Percentiles rank a stretch among this genome's conserved stretches.
Evolutionary conservation across 441 rosid genomes (phyloP).

Genomic region (Erodium trifolium): DNA sequence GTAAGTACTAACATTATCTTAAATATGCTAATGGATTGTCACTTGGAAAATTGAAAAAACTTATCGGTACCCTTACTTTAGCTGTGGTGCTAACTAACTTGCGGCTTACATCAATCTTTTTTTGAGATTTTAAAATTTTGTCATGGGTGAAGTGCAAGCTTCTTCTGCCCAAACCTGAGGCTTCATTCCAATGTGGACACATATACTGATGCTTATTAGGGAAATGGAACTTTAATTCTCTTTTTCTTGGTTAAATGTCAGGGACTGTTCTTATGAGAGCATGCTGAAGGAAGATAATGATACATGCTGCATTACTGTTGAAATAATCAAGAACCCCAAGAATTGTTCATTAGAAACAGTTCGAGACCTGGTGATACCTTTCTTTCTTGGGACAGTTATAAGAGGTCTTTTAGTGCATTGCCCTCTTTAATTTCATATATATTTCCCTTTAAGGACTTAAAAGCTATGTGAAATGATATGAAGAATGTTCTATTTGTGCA

Average conservation of each 20-base stretch:
- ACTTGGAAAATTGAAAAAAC: no score
- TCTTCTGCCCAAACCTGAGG: background rate
- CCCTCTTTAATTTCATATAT: background rate
- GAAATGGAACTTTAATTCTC: conserved; percentile 10
- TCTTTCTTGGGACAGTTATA: conserved; percentile 56
- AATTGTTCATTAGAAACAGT: conserved; percentile 36
- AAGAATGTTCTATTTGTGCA: background rate
- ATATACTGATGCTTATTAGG: conserved; percentile 11
- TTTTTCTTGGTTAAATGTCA: conserved; percentile 26
- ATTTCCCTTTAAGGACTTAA: background rate
- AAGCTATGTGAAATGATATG: background rate
- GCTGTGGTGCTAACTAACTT: no score
- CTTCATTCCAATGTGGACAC: conserved; percentile 1
- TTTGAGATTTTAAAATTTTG: no score
- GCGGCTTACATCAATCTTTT: no score
- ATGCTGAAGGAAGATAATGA: conserved; percentile 37
- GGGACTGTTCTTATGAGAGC: conserved; percentile 39
- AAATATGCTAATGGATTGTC: no score
- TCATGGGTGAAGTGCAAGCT: no score
- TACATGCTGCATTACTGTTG: conserved; percentile 55
- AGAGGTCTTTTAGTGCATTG: conserved; percentile 44
- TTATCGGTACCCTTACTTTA: no score
- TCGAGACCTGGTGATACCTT: conserved; percentile 52
- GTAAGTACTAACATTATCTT: no score
- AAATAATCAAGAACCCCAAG: conserved; percentile 38